Conservation (phyloP, 2,329 filamentous ascomycete species). For the Colletotrichum sojae region DNA sequence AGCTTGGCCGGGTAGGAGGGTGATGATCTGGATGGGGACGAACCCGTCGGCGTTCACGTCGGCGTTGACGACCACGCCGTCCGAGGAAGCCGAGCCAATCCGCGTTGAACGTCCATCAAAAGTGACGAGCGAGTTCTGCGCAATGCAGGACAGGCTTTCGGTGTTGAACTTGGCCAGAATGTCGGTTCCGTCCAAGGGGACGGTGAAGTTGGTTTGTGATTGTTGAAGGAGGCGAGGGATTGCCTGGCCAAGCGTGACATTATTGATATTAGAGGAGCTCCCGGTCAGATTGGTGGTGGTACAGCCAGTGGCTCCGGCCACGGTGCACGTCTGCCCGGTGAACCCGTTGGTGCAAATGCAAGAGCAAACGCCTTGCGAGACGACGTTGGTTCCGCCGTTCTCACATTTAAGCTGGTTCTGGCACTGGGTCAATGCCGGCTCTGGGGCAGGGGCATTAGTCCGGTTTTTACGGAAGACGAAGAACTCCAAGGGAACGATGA, state of each 20-base stretch:
- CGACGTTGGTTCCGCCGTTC: constrained; percentile 85
- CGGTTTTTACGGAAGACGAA: constrained; percentile 70
- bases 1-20: constrained; percentile 46
- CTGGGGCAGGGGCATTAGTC: constrained; percentile 47
- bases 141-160: constrained; percentile 82
- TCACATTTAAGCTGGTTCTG: constrained; percentile 74
- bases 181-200: constrained; percentile 78
- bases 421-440: constrained; percentile 66
- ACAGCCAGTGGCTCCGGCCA: constrained; percentile 64
- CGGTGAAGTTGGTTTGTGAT: constrained; percentile 77
- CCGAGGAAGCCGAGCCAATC: constrained; percentile 46
- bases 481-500: constrained; percentile 82
- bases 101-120: constrained; percentile 74
- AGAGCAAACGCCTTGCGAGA: constrained; percentile 78
- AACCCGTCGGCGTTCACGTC: constrained; percentile 31
- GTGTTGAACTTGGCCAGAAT: constrained; percentile 84
- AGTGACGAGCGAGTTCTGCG: constrained; percentile 89
- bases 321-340: constrained; percentile 71
- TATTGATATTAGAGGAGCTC: constrained; percentile 61
- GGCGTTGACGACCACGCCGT: constrained; percentile 42
- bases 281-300: constrained; percentile 63
- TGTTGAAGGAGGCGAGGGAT: constrained; percentile 81
- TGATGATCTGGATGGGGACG: constrained; percentile 45
- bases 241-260: constrained; percentile 85
- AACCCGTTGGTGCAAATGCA: constrained; percentile 94